Evolutionary conservation across 371 early-diverging fungal genomes (phyloP).

Genomic region (Mucor plumbeus): DNA sequence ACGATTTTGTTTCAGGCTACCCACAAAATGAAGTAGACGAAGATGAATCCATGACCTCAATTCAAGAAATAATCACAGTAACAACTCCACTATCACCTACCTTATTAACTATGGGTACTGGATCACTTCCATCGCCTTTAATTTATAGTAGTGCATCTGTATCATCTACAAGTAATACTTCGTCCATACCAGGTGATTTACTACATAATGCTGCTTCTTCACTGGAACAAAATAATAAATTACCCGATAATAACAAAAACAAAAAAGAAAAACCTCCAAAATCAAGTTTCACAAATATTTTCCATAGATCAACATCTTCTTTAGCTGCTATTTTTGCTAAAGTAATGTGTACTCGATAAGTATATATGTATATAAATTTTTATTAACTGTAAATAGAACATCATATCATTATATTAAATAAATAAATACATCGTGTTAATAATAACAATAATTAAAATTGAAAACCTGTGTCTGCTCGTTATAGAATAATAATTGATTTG

Average conservation of each 20-base stretch:
- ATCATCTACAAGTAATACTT: neutral
- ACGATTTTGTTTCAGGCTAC: slow-evolving; percentile 1
- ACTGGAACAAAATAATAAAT: neutral
- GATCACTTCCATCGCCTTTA: neutral
- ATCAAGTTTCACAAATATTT: slow-evolving; percentile 3
- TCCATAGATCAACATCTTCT: slow-evolving; percentile 21
- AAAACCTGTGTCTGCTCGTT: no score
- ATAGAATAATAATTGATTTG: no score
- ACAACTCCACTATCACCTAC: slow-evolving; percentile 1
- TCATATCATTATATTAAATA: no score
- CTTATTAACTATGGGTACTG: neutral
- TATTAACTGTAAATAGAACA: neutral
- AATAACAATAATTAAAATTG: neutral
- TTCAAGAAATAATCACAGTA: neutral
- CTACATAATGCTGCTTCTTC: neutral
- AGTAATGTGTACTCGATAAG: slow-evolving; percentile 21
- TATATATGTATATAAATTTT: neutral
- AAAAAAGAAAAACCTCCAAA: slow-evolving; percentile 7
- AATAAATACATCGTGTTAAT: no score
- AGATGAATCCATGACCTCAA: neutral
- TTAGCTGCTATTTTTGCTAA: slow-evolving; percentile 23
- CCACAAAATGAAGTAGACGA: slow-evolving; percentile 6
- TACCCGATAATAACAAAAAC: slow-evolving; percentile 9
- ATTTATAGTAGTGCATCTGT: neutral
- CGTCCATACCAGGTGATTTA: neutral